These are phyloP conservation scores for Solanum acaule DNA, from an alignment of 257 asterid genomes.

Conservation along the genomic window DNA sequence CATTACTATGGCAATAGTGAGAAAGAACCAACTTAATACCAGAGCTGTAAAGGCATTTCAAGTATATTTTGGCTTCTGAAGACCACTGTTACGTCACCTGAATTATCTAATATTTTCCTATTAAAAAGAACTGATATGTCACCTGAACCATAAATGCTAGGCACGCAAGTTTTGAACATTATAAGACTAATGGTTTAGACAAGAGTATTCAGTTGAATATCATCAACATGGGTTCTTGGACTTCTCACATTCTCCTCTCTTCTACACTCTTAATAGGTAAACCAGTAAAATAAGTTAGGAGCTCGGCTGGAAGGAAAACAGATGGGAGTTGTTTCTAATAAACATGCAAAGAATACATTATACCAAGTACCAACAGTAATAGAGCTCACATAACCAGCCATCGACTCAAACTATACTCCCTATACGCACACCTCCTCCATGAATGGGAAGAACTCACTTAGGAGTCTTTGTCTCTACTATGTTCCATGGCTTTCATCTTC, in stretches of 20 bases:
- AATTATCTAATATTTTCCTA: not conserved
- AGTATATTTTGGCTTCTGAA: not conserved
- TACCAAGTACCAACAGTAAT: not conserved
- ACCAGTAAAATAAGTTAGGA: not conserved
- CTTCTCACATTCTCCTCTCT: not conserved
- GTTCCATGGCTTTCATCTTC: not conserved
- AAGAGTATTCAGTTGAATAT: not conserved
- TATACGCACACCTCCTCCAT: not conserved
- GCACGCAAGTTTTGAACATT: not conserved
- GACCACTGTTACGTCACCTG: not conserved
- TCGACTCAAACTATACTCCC: not conserved
- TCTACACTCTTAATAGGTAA: not conserved
- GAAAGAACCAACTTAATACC: not conserved
- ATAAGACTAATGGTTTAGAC: not conserved
- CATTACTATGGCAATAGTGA: not conserved
- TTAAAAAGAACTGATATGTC: not conserved
- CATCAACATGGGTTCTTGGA: not conserved
- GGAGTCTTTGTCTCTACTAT: not conserved
- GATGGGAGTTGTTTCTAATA: not conserved
- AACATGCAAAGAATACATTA: not conserved
- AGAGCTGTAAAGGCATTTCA: not conserved
- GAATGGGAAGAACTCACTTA: not conserved
- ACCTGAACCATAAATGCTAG: not conserved
- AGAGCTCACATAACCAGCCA: not conserved
- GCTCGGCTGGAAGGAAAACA: not conserved